Evolutionary conservation across 2,329 filamentous ascomycete species (phyloP).

Genomic region (Penicillium sp.): DNA sequence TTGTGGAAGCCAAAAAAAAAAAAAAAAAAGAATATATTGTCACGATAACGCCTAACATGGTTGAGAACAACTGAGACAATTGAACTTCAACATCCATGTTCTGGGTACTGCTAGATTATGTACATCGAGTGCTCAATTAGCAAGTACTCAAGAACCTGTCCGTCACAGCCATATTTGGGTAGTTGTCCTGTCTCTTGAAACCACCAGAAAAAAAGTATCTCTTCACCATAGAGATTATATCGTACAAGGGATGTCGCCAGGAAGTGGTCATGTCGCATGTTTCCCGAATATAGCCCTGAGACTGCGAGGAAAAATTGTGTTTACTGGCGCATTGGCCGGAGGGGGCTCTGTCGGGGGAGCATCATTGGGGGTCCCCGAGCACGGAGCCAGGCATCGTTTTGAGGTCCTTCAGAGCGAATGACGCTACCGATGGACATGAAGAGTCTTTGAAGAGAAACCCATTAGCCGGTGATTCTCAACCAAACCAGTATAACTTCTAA

Average conservation of each 20-base stretch:
- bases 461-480: background rate
- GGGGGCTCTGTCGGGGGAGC: conserved; percentile 47
- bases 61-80: background rate
- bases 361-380: conserved; percentile 73
- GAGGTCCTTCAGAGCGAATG: conserved; percentile 85
- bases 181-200: conserved; percentile 7
- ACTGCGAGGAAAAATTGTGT: conserved; percentile 1
- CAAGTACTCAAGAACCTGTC: conserved; percentile 3
- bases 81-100: background rate
- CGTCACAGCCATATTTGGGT: background rate
- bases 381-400: conserved; percentile 71
- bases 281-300: conserved; percentile 10
- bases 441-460: conserved; percentile 51
- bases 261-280: conserved; percentile 23
- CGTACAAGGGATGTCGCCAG: conserved; percentile 29
- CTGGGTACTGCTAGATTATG: conserved; percentile 7
- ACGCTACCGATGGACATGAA: conserved; percentile 99
- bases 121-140: conserved; percentile 5
- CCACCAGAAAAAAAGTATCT: conserved; percentile 11
- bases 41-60: background rate
- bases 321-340: conserved; percentile 34
- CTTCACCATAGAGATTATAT: conserved; percentile 24
- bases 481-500: background rate
- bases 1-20: background rate
- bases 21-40: background rate